Percentiles rank a stretch among this genome's conserved stretches.
Evolutionary conservation across 2,329 filamentous ascomycete genomes (phyloP).

Genomic region (Hypomyces perniciosus): DNA sequence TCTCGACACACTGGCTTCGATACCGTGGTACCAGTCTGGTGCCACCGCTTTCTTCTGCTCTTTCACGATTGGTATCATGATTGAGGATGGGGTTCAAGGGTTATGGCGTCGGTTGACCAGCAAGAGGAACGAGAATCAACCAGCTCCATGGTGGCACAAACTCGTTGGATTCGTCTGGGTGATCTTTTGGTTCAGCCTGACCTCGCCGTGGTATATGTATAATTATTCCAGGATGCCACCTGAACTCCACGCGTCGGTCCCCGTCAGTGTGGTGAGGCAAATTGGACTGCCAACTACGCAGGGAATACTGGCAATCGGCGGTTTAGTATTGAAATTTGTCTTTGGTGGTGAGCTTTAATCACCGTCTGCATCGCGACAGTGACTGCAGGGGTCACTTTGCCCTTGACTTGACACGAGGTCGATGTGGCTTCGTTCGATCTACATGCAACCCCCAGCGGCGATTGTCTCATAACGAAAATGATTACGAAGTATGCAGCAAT

Average conservation of each 20-base stretch:
- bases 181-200: constrained; percentile 9
- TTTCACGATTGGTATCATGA: constrained; percentile 5
- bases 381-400: too few species aligned
- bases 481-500: too few species aligned
- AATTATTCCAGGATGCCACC: constrained; percentile 4
- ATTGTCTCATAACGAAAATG: too few species aligned
- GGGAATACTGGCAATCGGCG: background rate
- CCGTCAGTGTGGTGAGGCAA: constrained; percentile 4
- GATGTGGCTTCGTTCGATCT: too few species aligned
- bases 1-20: background rate
- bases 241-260: constrained; percentile 10
- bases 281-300: background rate
- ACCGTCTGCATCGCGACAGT: too few species aligned
- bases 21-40: background rate
- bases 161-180: constrained; percentile 15
- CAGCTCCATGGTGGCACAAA: constrained; percentile 12
- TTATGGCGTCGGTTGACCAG: constrained; percentile 4
- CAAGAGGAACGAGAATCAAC: background rate
- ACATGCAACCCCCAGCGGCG: too few species aligned
- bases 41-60: constrained; percentile 10
- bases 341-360: too few species aligned
- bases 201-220: constrained; percentile 13
- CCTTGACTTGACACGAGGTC: too few species aligned
- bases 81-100: constrained; percentile 9
- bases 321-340: constrained; percentile 9